These are phyloP conservation scores for Dioscorea dumetorum DNA, from an alignment of 106 monocot genomes.

Conservation along the genomic window DNA sequence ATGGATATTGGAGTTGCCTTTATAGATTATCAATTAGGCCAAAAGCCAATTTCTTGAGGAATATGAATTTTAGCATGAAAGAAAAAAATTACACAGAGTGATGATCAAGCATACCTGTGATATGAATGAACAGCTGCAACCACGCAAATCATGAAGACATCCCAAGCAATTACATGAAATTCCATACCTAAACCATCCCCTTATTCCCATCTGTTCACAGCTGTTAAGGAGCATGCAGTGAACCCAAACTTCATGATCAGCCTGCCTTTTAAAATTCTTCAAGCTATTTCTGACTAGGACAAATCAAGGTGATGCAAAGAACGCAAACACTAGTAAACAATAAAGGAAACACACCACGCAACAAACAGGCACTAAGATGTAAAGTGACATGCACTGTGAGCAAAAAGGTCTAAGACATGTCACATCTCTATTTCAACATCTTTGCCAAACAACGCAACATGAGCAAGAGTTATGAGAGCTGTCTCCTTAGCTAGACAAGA, in stretches of 20 bases:
- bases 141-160: constrained; percentile 80
- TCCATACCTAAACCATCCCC: neutral
- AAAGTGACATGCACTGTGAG: neutral
- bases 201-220: no score
- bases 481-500: constrained; percentile 46
- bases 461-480: constrained; percentile 63
- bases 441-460: constrained; percentile 67
- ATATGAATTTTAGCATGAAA: neutral
- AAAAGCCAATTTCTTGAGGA: constrained; percentile 52
- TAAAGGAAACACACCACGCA: no score
- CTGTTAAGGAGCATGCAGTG: no score
- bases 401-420: neutral
- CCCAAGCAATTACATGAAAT: constrained; percentile 25
- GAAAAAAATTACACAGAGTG: constrained; percentile 1
- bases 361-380: neutral
- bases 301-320: no score
- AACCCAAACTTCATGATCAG: no score
- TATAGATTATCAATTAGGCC: constrained; percentile 72
- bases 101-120: constrained; percentile 47
- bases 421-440: constrained; percentile 72
- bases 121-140: constrained; percentile 52
- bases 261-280: no score
- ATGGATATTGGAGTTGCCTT: constrained; percentile 39
- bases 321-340: no score
- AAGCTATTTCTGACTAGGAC: no score